Base-by-base conservation (phyloP, 345 rosid genomes). In the Camelina laxa region DNA sequence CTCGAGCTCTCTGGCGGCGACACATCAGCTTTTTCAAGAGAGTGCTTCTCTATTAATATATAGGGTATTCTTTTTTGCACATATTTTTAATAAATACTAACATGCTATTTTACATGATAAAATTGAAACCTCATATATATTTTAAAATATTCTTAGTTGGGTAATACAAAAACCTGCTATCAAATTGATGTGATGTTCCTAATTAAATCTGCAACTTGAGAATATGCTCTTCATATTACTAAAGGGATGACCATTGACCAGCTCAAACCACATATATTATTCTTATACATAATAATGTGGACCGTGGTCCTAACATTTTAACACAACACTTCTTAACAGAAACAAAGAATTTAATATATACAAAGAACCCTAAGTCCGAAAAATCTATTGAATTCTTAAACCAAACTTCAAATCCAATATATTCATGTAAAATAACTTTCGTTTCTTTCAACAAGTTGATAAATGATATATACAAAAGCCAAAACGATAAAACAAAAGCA, bases 131-230 rank as follows among this genome's bases (percentile, higher is more conserved):
- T n/a, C n/a, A n/a, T n/a, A 42, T 42, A 13, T 0, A 13, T 4
- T n/a, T n/a, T n/a, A n/a, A 42, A 14, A 14, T 14, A 42, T 42
- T 42, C 8, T 14, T 5, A 14, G 16, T 5, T 42, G 16, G 7
- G 16, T 14, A 42, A 42, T 42, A 15, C 7, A 14, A 7, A 33
- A 42, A 41, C 2, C 1, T 10, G 6, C 39, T 35, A 45, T 15
- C 16, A 48, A 67, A 36, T 19, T 14, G 62, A 75, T 50, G 62
- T 67, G 68, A 75, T 75, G 62, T 59, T 67, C 24, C 14, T n/a
- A 7, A 35, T 35, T 2, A 39, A 13, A 31, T 33, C 17, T 58
- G 73, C 79, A 39, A 49, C 44, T 67, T 59, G 73, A 39, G 61
- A 50, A 75, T 39, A 59, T 75, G 78, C 24, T 58, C 17, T 14